Conservation (phyloP, 2,329 filamentous ascomycete genomes). For the Ambrosiella beaveri region DNA sequence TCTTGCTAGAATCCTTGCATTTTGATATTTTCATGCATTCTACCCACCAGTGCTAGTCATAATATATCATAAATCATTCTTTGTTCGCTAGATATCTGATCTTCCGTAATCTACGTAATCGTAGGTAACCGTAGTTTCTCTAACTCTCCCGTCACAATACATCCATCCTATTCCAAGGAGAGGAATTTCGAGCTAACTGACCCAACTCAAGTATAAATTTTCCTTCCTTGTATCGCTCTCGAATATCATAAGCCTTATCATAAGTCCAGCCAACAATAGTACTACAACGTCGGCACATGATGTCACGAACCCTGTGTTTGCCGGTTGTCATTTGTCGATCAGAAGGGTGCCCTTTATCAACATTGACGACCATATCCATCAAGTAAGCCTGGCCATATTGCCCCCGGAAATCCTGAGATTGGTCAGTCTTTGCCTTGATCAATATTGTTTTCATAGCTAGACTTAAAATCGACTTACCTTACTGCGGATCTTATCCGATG, state of each 20-base stretch:
- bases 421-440: background rate
- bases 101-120: too few relatives aligned
- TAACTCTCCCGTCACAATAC: background rate
- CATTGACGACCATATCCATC: conserved; percentile 87
- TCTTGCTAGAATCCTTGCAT: too few relatives aligned
- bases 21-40: too few relatives aligned
- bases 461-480: conserved; percentile 36
- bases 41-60: too few relatives aligned
- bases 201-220: conserved; percentile 95
- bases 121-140: too few relatives aligned
- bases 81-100: too few relatives aligned
- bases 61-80: too few relatives aligned
- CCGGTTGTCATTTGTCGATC: conserved; percentile 98
- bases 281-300: conserved; percentile 77
- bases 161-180: background rate
- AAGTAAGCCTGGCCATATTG: conserved; percentile 97
- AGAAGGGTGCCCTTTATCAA: conserved; percentile 63
- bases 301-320: conserved; percentile 84
- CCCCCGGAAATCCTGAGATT: conserved; percentile 75
- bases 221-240: conserved; percentile 97
- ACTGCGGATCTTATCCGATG: conserved; percentile 92
- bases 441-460: background rate
- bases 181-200: conserved; percentile 32
- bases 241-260: conserved; percentile 82
- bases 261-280: conserved; percentile 97